Base-by-base conservation (phyloP, 306 rosid species). In the Quercus agrifolia region DNA sequence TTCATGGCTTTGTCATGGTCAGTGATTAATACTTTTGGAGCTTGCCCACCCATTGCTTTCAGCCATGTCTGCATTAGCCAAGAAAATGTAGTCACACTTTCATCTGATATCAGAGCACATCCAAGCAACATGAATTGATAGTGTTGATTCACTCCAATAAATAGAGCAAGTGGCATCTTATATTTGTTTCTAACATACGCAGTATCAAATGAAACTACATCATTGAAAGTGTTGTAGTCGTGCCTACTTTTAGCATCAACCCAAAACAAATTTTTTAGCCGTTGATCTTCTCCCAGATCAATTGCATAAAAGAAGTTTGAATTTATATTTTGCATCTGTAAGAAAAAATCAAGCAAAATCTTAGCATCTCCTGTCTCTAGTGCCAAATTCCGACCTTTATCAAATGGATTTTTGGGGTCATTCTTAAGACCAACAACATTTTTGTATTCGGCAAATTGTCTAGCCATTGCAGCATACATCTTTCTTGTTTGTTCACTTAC, bases 391-490 rank as follows among this genome's bases (percentile, higher is more conserved):
- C 98, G 91, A 74, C 93, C 91, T 84, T 95, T 95, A 63, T 93
- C 99, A 73, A 90, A 93, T 17, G 90, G 94, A 77, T 69, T 93
- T 83, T 91, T 95, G 23, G 86, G 61, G 76, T 95, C 99, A 83
- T 79, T 89, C 89, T 90, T 95, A 61, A 93, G 89, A 76, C 98
- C 94, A 83, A 89, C 93, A 68, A 95, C 99, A 88, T 87, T 95
- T 80, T 90, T 95, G 92, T 95, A 93, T 56, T 93, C 99, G 54
- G 97, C 98, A 86, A 91, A 95, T 81, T 95, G 98, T 84, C 99
- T 91, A 62, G 99, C 98, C 99, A 95, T 95, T 69, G 93, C 96
- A 83, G 98, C 99, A 73, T 95, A 95, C 96, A 95, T 95, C 87
- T 89, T 89, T 88, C 97, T 91, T 71, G 99, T 93, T 88, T 93